These are phyloP conservation scores for Ogataea zsoltii DNA, from an alignment of 805 yeast genomes.

Conservation along the genomic window DNA sequence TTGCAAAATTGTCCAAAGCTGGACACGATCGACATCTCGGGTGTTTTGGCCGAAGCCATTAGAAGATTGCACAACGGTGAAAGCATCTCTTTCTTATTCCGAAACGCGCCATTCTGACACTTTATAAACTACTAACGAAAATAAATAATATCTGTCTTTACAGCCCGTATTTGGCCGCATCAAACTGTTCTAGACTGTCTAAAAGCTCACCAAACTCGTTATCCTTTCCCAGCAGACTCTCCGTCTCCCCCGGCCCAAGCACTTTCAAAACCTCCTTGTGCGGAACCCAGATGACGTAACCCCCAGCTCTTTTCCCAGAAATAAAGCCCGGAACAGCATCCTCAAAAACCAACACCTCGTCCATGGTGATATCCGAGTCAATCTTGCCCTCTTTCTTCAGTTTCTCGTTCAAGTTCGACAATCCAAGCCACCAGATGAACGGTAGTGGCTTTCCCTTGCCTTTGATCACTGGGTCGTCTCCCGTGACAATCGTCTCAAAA, in stretches of 20 bases:
- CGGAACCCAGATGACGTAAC: conserved; percentile 93
- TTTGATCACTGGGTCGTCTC: conserved; percentile 79
- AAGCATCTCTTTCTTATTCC: conserved; percentile 77
- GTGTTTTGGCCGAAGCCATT: conserved; percentile 77
- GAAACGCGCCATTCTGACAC: conserved; percentile 54
- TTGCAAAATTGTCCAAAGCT: conserved; percentile 57
- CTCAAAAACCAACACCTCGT: conserved; percentile 88
- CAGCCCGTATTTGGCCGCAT: conserved; percentile 47
- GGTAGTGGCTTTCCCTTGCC: conserved; percentile 95
- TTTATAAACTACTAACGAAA: background rate
- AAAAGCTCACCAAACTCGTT: conserved; percentile 57
- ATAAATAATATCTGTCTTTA: conserved; percentile 14
- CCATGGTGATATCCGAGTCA: conserved; percentile 52
- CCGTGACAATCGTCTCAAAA: conserved; percentile 71
- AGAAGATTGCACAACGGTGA: conserved; percentile 88
- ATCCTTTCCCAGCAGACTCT: conserved; percentile 43
- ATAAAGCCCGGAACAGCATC: conserved; percentile 92
- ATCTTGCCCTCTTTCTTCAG: conserved; percentile 40
- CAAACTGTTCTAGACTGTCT: conserved; percentile 52
- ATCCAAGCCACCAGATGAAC: conserved; percentile 86
- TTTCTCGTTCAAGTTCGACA: conserved; percentile 63
- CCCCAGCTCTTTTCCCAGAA: conserved; percentile 82
- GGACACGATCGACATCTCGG: conserved; percentile 68
- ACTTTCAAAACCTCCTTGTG: conserved; percentile 68
- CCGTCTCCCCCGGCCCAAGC: conserved; percentile 48